Percentiles rank a stretch among this genome's conserved stretches.
Conservation (phyloP, 768 basidiomycete genomes). For the Kwoniella botswanensis region DNA sequence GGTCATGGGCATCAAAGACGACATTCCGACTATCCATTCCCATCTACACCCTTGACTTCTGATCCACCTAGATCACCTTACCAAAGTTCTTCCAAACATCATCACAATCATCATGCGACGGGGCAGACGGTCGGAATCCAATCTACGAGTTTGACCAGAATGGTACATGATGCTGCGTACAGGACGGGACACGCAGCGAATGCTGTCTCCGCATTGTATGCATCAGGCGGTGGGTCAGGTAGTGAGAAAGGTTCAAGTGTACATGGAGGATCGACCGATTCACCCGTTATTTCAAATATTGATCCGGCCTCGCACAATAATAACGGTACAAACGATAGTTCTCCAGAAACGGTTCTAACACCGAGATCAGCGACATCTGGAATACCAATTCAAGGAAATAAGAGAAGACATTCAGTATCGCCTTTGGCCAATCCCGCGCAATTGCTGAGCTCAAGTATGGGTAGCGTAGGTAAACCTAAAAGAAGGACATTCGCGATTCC, state of each 20-base stretch:
- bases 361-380: conserved; percentile 20
- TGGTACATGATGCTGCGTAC: conserved; percentile 55
- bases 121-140: conserved; percentile 30
- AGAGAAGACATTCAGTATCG: conserved; percentile 18
- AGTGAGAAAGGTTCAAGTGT: conserved; percentile 40
- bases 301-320: neutral
- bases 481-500: conserved; percentile 49
- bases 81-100: neutral
- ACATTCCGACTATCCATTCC: conserved; percentile 38
- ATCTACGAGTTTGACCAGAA: conserved; percentile 42
- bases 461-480: conserved; percentile 25
- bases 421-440: conserved; percentile 23
- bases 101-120: conserved; percentile 17
- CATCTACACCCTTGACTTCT: conserved; percentile 16
- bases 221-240: conserved; percentile 18
- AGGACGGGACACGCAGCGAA: conserved; percentile 49
- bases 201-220: conserved; percentile 18
- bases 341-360: conserved; percentile 23
- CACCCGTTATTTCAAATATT: conserved; percentile 5
- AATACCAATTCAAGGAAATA: neutral
- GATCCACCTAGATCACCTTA: conserved; percentile 38
- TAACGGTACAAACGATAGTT: conserved; percentile 3
- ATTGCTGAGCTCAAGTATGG: conserved; percentile 3
- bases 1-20: conserved; percentile 25
- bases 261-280: conserved; percentile 21